phyloP scores from a whole-genome alignment of 2,329 filamentous ascomycete genomes.

The Exserohilum turcica region DNA sequence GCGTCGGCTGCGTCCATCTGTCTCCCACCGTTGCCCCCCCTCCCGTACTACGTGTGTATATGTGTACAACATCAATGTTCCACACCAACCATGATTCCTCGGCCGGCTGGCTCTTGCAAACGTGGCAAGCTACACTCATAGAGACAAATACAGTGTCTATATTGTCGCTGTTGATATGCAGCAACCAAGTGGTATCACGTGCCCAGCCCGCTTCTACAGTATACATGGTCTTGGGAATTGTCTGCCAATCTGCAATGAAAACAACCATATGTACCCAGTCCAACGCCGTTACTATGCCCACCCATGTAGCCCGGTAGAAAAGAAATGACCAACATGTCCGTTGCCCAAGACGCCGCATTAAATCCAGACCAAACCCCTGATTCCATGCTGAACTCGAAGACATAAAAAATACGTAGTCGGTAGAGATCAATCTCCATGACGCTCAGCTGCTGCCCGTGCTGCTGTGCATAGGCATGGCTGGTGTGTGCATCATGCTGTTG shows the following conservation, averaged over 20 bases:
- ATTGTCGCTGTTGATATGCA: neutral
- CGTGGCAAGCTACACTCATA: neutral
- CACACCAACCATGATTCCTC: too few relatives aligned
- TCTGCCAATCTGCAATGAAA: slow-evolving; percentile 4
- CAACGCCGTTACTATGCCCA: slow-evolving; percentile 12
- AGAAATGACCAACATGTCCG: neutral
- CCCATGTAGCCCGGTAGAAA: neutral
- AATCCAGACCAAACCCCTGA: neutral
- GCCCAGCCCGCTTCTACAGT: slow-evolving; percentile 9
- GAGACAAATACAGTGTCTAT: neutral
- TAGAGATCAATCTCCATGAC: neutral
- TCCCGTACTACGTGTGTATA: too few relatives aligned
- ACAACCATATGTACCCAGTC: neutral
- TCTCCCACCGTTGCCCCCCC: too few relatives aligned
- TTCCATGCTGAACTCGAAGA: neutral
- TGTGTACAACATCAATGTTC: too few relatives aligned
- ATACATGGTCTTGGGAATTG: slow-evolving; percentile 2
- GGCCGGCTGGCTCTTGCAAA: too few relatives aligned
- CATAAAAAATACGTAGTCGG: neutral
- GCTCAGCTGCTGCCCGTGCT: slow-evolving; percentile 42
- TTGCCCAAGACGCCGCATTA: neutral
- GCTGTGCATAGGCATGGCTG: slow-evolving; percentile 34
- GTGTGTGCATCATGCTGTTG: slow-evolving; percentile 25
- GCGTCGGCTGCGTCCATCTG: too few relatives aligned
- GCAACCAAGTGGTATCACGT: slow-evolving; percentile 6